phyloP scores from a whole-genome alignment of 805 yeast species.

The Metschnikowia bowlesiae region DNA sequence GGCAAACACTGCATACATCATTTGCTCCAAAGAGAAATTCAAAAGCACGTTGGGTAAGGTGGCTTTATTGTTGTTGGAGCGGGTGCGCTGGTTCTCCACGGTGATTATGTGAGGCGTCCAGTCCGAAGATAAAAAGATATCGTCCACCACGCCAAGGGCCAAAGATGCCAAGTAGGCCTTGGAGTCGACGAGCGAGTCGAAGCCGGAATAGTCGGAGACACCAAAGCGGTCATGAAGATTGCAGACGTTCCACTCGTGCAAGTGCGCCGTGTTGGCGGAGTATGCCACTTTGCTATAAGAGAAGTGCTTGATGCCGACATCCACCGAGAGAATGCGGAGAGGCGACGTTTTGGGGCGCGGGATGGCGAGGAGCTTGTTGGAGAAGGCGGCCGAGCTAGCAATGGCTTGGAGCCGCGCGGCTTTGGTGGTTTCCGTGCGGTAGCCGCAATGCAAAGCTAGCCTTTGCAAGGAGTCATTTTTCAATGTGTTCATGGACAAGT shows the following conservation, averaged over 20 bases:
- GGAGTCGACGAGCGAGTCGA: slow-evolving; percentile 19
- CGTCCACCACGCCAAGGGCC: slow-evolving; percentile 19
- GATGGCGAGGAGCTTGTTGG: slow-evolving; percentile 8
- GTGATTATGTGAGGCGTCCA: slow-evolving; percentile 25
- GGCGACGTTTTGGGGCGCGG: slow-evolving; percentile 6
- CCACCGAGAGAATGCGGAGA: slow-evolving; percentile 26
- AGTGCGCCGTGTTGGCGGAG: slow-evolving; percentile 1
- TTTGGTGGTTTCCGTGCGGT: slow-evolving; percentile 17
- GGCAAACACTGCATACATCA: slow-evolving; percentile 29
- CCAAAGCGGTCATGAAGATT: slow-evolving; percentile 24
- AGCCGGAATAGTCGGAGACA: slow-evolving; percentile 7
- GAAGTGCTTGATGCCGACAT: slow-evolving; percentile 41
- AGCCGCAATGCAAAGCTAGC: slow-evolving; percentile 23
- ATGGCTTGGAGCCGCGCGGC: slow-evolving; percentile 14
- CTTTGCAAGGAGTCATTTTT: slow-evolving; percentile 11
- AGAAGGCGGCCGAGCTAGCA: slow-evolving; percentile 3
- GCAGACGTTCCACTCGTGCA: slow-evolving; percentile 23
- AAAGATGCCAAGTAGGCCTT: slow-evolving; percentile 25
- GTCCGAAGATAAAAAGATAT: slow-evolving; percentile 12
- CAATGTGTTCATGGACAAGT: slow-evolving; percentile 9
- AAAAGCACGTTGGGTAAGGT: slow-evolving; percentile 38
- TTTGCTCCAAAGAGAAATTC: slow-evolving; percentile 36
- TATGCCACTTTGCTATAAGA: slow-evolving; percentile 29
- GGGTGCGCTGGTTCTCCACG: slow-evolving; percentile 38
- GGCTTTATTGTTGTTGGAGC: slow-evolving; percentile 28